Percentiles rank a stretch among this genome's conserved stretches.
These are phyloP conservation scores for Solanum hybrid DNA, from an alignment of 305 asterid species.

Conservation along the genomic window DNA sequence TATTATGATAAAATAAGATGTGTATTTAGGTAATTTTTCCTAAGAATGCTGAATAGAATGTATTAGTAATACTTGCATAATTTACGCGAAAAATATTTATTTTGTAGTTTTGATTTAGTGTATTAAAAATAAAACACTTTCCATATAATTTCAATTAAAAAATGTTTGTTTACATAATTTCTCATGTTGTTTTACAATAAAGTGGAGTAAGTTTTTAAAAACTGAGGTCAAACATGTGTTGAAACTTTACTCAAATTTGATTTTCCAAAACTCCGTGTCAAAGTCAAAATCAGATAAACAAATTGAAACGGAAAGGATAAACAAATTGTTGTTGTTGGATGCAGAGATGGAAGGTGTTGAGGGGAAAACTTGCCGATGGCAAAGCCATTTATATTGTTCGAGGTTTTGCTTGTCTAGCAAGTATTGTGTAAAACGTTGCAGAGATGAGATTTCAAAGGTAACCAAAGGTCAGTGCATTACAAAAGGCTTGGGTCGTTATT, in stretches of 20 bases:
- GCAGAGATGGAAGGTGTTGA: slow-evolving; percentile 20
- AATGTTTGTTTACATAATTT: neutral
- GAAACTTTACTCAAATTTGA: too few species aligned
- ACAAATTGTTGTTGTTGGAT: neutral
- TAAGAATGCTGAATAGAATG: too few species aligned
- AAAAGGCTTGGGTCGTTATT: neutral
- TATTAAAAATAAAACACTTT: neutral
- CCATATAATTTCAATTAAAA: too few species aligned
- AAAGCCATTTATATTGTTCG: neutral
- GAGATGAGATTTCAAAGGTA: neutral
- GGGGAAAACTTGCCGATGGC: neutral
- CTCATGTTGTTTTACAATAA: neutral
- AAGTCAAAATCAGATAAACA: neutral
- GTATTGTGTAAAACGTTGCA: neutral
- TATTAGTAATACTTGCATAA: neutral
- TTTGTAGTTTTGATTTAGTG: neutral
- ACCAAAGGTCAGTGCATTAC: neutral
- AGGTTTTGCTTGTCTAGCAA: neutral
- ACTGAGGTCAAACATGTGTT: too few species aligned
- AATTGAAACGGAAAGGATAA: neutral
- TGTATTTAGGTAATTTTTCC: too few species aligned
- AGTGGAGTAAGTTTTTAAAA: too few species aligned
- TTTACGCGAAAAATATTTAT: neutral
- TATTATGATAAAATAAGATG: too few species aligned
- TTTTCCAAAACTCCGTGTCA: neutral